Conservation (phyloP, 1,284 basidiomycete genomes). For the Tilletia setariae region DNA sequence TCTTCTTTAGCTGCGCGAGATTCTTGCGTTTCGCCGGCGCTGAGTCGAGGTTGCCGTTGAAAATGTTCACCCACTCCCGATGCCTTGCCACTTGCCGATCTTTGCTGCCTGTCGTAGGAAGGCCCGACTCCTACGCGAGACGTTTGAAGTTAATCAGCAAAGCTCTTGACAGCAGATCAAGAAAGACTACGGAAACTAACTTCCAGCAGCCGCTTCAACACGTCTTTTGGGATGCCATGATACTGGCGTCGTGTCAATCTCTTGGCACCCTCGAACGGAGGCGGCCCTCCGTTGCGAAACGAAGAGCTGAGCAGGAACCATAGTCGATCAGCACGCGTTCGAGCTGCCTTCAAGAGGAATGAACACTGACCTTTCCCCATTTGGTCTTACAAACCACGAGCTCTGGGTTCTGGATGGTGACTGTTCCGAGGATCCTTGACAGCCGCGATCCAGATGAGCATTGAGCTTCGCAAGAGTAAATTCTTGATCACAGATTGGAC, state of each 20-base stretch:
- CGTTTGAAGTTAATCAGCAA: neutral
- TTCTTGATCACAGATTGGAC: constrained; percentile 42
- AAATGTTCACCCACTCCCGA: constrained; percentile 50
- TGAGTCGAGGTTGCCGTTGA: constrained; percentile 50
- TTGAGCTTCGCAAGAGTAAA: constrained; percentile 43
- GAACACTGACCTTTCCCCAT: neutral
- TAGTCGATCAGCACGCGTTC: neutral
- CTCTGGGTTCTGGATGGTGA: neutral
- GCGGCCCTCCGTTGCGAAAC: constrained; percentile 5
- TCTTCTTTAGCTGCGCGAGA: constrained; percentile 27
- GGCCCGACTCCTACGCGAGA: constrained; percentile 20
- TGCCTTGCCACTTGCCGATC: constrained; percentile 42
- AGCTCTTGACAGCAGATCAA: neutral
- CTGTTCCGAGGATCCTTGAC: constrained; percentile 12
- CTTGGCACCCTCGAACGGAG: neutral
- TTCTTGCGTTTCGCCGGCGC: constrained; percentile 32
- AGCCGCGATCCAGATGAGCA: constrained; percentile 41
- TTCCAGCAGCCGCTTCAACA: constrained; percentile 40
- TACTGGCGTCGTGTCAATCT: constrained; percentile 44
- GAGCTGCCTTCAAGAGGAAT: neutral
- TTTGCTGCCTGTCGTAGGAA: constrained; percentile 32
- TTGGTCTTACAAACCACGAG: constrained; percentile 13
- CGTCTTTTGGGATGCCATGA: constrained; percentile 34
- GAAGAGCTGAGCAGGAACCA: neutral
- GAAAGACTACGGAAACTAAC: neutral